phyloP scores from a whole-genome alignment of 2,329 filamentous ascomycete genomes.

The Xylaria sp. region DNA sequence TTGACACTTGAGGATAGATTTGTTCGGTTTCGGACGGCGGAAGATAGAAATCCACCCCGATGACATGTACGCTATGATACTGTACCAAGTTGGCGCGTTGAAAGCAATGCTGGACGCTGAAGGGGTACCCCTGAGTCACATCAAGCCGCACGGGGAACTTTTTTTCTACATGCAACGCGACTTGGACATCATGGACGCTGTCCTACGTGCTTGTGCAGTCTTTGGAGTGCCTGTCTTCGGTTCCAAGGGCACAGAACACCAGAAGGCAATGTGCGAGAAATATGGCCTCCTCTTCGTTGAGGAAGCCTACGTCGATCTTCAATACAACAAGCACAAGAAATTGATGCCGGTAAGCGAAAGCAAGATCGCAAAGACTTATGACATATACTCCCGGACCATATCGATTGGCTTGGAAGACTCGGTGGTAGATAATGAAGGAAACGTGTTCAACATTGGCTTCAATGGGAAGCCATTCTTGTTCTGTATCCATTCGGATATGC shows the following conservation, averaged over 20 bases:
- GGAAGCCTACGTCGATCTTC: conserved; percentile 21
- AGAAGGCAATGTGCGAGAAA: conserved; percentile 23
- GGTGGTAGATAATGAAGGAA: conserved; percentile 15
- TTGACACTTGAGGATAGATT: neutral
- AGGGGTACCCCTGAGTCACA: conserved; percentile 19
- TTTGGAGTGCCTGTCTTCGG: conserved; percentile 20
- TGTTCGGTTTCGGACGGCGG: conserved; percentile 20
- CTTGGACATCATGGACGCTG: conserved; percentile 19
- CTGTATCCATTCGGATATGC: conserved; percentile 26
- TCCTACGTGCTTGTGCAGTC: conserved; percentile 20
- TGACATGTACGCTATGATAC: conserved; percentile 27
- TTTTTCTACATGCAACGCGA: conserved; percentile 29
- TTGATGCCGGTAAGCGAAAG: conserved; percentile 20
- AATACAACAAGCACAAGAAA: conserved; percentile 22
- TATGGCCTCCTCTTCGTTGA: conserved; percentile 20
- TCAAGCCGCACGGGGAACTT: conserved; percentile 19
- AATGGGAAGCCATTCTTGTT: conserved; percentile 17
- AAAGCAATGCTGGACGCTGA: conserved; percentile 23
- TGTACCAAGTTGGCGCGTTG: conserved; percentile 20
- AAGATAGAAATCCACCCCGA: conserved; percentile 23
- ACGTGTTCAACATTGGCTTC: conserved; percentile 9
- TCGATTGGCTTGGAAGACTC: conserved; percentile 19
- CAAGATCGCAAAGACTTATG: conserved; percentile 12
- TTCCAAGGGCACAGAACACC: conserved; percentile 22
- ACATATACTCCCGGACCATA: conserved; percentile 14